Percentiles rank a stretch among this genome's conserved stretches.
phyloP scores from a whole-genome alignment of 352 stramenopile species.

The Phytophthora pinifolia region DNA sequence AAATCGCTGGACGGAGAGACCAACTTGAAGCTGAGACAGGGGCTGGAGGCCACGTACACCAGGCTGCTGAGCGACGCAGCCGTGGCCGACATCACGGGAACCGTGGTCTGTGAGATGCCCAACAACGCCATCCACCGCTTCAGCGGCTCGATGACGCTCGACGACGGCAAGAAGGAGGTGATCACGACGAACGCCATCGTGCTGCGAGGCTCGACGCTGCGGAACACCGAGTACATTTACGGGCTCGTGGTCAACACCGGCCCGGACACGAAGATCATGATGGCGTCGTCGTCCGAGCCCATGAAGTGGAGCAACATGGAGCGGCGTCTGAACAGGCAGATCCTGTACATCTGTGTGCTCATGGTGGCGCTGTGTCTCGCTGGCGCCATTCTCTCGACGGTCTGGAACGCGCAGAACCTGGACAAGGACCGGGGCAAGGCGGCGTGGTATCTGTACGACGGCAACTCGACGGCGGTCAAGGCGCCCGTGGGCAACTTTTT shows the following conservation, averaged over 20 bases:
- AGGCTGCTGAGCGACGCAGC: conserved; percentile 48
- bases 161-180: conserved; percentile 61
- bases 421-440: conserved; percentile 27
- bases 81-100: conserved; percentile 53
- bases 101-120: conserved; percentile 77
- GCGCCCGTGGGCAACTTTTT: conserved; percentile 76
- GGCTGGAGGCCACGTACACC: conserved; percentile 78
- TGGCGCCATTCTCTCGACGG: conserved; percentile 54
- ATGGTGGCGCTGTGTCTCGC: conserved; percentile 80
- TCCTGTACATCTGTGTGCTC: conserved; percentile 81
- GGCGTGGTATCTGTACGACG: conserved; percentile 80
- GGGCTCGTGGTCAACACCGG: conserved; percentile 92
- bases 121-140: conserved; percentile 93
- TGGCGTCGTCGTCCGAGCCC: conserved; percentile 70
- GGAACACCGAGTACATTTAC: conserved; percentile 93
- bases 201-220: conserved; percentile 84
- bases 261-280: conserved; percentile 90
- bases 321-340: conserved; percentile 74
- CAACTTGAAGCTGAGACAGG: conserved; percentile 91
- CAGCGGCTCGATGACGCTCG: conserved; percentile 79
- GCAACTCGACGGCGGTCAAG: conserved; percentile 43
- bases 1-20: conserved; percentile 94
- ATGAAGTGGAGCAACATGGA: conserved; percentile 92
- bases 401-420: conserved; percentile 75
- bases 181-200: conserved; percentile 83